Base-by-base conservation (phyloP, 2,329 filamentous ascomycete species). In the Iodosphaeria phyllophila region DNA sequence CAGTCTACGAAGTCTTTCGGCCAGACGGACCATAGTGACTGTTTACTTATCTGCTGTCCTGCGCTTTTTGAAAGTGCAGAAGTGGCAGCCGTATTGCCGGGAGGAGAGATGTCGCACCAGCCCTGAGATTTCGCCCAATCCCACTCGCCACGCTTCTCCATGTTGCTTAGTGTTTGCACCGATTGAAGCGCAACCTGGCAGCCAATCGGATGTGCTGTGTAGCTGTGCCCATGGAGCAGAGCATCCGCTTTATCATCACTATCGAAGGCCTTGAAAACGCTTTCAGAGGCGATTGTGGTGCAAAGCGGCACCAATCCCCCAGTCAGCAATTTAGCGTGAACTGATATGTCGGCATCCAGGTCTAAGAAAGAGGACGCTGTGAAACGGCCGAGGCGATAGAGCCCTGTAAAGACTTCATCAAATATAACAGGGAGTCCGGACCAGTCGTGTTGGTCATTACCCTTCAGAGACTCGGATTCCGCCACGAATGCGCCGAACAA, bases 11-110 rank as follows among this genome's bases (percentile, higher is more conserved):
- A 64, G 0, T 49, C 42, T 1, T 56, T 55, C 0, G 69, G 66
- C 78, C 78, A 89, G 30, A 70, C 62, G 28, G 75, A 82, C 75
- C 76, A 86, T n/a, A n/a, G n/a, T n/a, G n/a, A n/a, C n/a, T n/a
- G n/a, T n/a, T n/a, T n/a, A n/a, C n/a, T n/a, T n/a, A n/a, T n/a
- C n/a, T n/a, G n/a, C 11, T 16, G 16, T 2, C 58, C 39, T 4
- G 39, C 35, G 0, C 35, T 13, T 29, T 12, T 15, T 25, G 18
- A 10, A 23, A 13, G 18, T 4, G 6, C 13, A n/a, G 18, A 14
- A 9, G 24, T 12, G n/a, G 20, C 16, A n/a, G 32, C 25, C 10
- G 30, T 21, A 6, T 28, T 28, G 8, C 18, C 24, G 21, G 25
- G 8, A 5, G 22, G 17, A 10, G 18, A 20, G n/a, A 3, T 13